phyloP scores from a whole-genome alignment of 805 yeast genomes.

The Metschnikowia proteae region DNA sequence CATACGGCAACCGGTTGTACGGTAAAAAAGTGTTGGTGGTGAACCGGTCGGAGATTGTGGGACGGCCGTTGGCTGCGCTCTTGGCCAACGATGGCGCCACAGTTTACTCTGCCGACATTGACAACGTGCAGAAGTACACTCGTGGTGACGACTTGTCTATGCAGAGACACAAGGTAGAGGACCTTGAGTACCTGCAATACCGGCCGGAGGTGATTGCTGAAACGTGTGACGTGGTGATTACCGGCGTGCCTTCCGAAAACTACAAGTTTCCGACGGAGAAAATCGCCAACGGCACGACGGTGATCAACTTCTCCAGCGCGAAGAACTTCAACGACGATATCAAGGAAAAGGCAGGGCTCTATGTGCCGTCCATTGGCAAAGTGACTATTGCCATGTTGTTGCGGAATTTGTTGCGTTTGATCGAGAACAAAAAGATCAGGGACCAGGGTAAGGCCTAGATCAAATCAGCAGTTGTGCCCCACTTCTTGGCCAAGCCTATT shows the following conservation, averaged over 20 bases:
- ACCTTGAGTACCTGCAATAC: slow-evolving; percentile 45
- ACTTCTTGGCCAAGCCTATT: no score
- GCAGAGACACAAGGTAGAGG: slow-evolving; percentile 72
- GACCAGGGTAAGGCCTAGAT: not conserved
- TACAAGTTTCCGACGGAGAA: slow-evolving; percentile 85
- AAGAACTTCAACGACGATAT: slow-evolving; percentile 84
- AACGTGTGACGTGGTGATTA: slow-evolving; percentile 84
- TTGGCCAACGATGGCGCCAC: slow-evolving; percentile 97
- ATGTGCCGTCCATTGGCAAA: slow-evolving; percentile 94
- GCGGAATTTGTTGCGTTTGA: slow-evolving; percentile 80
- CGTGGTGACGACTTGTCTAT: slow-evolving; percentile 87
- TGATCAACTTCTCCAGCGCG: slow-evolving; percentile 83
- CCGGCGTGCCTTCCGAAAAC: slow-evolving; percentile 84
- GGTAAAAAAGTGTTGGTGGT: slow-evolving; percentile 91
- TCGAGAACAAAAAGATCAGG: slow-evolving; percentile 53
- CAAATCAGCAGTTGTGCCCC: no score
- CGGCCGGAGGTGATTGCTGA: slow-evolving; percentile 63
- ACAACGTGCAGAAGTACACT: slow-evolving; percentile 85
- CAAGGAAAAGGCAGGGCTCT: slow-evolving; percentile 81
- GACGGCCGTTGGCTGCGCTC: slow-evolving; percentile 93
- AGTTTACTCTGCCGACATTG: slow-evolving; percentile 86
- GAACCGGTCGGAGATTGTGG: slow-evolving; percentile 94
- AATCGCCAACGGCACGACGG: slow-evolving; percentile 83
- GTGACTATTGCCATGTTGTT: slow-evolving; percentile 93
- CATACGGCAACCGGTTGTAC: slow-evolving; percentile 86